phyloP scores from a whole-genome alignment of 129 eudicot species.

The Centaurea solstitialis region DNA sequence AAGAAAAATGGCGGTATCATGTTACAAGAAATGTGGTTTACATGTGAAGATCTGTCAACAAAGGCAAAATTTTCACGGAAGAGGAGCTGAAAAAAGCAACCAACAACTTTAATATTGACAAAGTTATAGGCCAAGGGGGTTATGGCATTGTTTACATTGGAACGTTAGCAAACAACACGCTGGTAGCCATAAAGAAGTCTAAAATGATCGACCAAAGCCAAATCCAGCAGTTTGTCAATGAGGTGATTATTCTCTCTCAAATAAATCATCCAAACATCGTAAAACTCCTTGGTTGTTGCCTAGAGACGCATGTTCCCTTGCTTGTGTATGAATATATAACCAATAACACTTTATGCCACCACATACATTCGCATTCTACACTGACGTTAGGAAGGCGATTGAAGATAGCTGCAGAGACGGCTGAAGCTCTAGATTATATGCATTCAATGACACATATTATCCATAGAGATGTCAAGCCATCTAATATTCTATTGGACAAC shows the following conservation, averaged over 20 bases:
- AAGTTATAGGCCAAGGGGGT: slow-evolving; percentile 36
- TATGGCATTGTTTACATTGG: slow-evolving; percentile 34
- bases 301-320: slow-evolving; percentile 36
- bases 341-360: slow-evolving; percentile 30
- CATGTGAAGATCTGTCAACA: too few species aligned
- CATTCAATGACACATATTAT: slow-evolving; percentile 26
- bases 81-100: too few species aligned
- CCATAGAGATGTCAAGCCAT: slow-evolving; percentile 35
- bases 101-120: neutral
- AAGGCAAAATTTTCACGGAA: too few species aligned
- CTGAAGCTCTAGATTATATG: slow-evolving; percentile 38
- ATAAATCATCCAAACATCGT: slow-evolving; percentile 35
- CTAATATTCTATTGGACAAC: slow-evolving; percentile 27
- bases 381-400: slow-evolving; percentile 14
- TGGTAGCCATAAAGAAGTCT: slow-evolving; percentile 11
- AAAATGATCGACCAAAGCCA: slow-evolving; percentile 33
- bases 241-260: slow-evolving; percentile 28
- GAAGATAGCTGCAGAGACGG: slow-evolving; percentile 29
- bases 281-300: slow-evolving; percentile 33
- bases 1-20: slow-evolving; percentile 14
- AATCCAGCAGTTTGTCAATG: slow-evolving; percentile 30
- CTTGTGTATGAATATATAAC: slow-evolving; percentile 34
- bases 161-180: slow-evolving; percentile 15
- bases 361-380: slow-evolving; percentile 4
- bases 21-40: neutral